Evolutionary conservation across 768 basidiomycete species (phyloP).

Genomic region (Hebeloma cylindrosporum): DNA sequence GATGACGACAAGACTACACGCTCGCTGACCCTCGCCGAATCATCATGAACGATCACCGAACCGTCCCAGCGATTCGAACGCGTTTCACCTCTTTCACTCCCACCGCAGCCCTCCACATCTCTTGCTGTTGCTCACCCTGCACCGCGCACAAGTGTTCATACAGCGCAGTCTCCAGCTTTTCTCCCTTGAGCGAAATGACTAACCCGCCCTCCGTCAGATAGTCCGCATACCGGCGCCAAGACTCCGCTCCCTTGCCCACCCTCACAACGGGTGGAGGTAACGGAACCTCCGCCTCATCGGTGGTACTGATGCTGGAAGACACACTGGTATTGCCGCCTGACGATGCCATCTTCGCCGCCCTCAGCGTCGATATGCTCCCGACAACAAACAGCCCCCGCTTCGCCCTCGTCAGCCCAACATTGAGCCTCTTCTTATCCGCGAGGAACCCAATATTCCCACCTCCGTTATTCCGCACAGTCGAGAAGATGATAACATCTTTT

Average conservation of each 20-base stretch:
- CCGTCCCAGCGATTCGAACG: no score
- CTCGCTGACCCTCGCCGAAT: no score
- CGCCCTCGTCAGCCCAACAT: conserved; percentile 89
- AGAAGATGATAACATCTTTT: conserved; percentile 91
- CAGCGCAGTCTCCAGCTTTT: conserved; percentile 41
- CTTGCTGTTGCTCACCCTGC: neutral
- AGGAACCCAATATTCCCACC: conserved; percentile 84
- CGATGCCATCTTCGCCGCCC: conserved; percentile 46
- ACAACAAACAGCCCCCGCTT: conserved; percentile 83
- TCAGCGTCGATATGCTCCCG: conserved; percentile 68
- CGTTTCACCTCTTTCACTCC: neutral
- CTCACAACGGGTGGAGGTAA: conserved; percentile 11
- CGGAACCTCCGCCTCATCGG: neutral
- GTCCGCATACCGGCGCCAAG: conserved; percentile 62
- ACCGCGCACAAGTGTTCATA: conserved; percentile 29
- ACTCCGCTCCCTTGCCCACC: conserved; percentile 45
- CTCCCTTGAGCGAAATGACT: conserved; percentile 49
- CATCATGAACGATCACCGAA: no score
- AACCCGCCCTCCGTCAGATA: conserved; percentile 52
- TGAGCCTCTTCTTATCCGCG: conserved; percentile 80
- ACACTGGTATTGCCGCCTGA: no score
- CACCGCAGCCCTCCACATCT: neutral
- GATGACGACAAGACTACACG: no score
- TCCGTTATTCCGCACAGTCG: conserved; percentile 83
- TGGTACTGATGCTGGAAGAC: neutral